Base-by-base conservation (phyloP, 768 basidiomycete species). In the Chalciporus piperatus region DNA sequence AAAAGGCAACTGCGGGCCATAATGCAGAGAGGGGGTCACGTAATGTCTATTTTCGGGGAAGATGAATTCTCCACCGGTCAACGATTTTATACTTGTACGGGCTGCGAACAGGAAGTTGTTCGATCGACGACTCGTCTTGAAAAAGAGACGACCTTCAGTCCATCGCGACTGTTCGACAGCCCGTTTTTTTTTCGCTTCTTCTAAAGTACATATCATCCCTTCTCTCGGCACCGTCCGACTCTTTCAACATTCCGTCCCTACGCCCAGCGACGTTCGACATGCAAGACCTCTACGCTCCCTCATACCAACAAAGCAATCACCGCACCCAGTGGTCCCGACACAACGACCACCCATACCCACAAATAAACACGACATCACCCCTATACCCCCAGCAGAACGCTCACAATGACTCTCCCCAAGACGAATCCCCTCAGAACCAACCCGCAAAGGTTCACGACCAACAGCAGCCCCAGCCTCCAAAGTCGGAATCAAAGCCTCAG, bases 401-500 rank as follows among this genome's bases (percentile, higher is more conserved):
- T 4, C 70, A 61, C 58, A 74, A 76, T 62, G 74, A 76, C 47
- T 71, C 66, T 41, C 73, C 76, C 37, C 44, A 53, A 10, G 81
- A 81, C 56, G 81, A 81, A 64, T 73, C 79, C 51, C 79, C 83
- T 32, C 61, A 66, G 6, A 59, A 54, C 0, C 57, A 69, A 40
- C 22, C 64, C 39, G 50, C 63, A 44, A 72, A 70, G 58, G 56
- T 67, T 45, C 65, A 69, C n/a, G 70, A 67, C 66, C 79, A 74
- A 61, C 68, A 57, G 56, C 69, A 73, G 41, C 72, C 81, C 35
- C 78, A 74, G 46, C 72, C 77, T n/a, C 73, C 75, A 68, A 91
- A 89, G 75, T 65, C 81, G 38, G 87, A 89, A 58, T 74, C 81
- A 48, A 92, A 93, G 71, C 89, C 88, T 0, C 89, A 93, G 75